These are phyloP conservation scores for Fusarium graminum DNA, from an alignment of 2,329 filamentous ascomycete species.

Conservation along the genomic window DNA sequence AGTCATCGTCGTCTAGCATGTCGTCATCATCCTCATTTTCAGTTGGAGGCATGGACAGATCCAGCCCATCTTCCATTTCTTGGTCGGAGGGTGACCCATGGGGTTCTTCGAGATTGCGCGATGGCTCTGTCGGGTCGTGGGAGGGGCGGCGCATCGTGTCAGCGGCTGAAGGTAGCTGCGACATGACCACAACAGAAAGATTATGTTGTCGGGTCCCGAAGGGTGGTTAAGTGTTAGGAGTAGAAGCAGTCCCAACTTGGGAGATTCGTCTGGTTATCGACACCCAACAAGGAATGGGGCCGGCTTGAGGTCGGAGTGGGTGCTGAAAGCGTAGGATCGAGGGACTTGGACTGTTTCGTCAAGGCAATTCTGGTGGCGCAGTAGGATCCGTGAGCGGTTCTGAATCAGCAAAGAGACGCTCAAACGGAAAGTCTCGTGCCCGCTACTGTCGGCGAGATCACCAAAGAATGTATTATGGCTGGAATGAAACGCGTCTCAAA, in stretches of 20 bases:
- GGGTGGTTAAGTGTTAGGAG: slow-evolving; percentile 11
- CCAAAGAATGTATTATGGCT: slow-evolving; percentile 15
- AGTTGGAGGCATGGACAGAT: slow-evolving; percentile 56
- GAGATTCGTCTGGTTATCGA: slow-evolving; percentile 15
- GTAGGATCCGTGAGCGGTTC: slow-evolving; percentile 34
- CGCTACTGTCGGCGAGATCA: slow-evolving; percentile 31
- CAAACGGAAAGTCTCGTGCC: slow-evolving; percentile 28
- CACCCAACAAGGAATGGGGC: slow-evolving; percentile 21
- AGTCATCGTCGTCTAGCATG: slow-evolving; percentile 53
- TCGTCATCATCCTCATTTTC: slow-evolving; percentile 54
- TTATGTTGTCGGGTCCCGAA: slow-evolving; percentile 4
- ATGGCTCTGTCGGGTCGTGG: slow-evolving; percentile 57
- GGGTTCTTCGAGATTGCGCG: slow-evolving; percentile 57
- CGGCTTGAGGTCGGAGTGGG: slow-evolving; percentile 10
- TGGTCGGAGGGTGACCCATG: slow-evolving; percentile 50
- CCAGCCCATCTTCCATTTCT: slow-evolving; percentile 52
- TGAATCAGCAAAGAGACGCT: slow-evolving; percentile 34
- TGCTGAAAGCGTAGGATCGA: slow-evolving; percentile 31
- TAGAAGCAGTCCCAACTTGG: slow-evolving; percentile 13
- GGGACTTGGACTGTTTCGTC: slow-evolving; percentile 21
- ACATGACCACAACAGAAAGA: slow-evolving; percentile 23
- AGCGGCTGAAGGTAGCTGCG: slow-evolving; percentile 38
- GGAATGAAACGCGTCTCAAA: slow-evolving; percentile 27
- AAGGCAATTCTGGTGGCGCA: slow-evolving; percentile 37
- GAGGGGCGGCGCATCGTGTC: slow-evolving; percentile 60